These are phyloP conservation scores for Penicilliopsis zonata DNA, from an alignment of 495 filamentous ascomycete genomes.

Conservation along the genomic window DNA sequence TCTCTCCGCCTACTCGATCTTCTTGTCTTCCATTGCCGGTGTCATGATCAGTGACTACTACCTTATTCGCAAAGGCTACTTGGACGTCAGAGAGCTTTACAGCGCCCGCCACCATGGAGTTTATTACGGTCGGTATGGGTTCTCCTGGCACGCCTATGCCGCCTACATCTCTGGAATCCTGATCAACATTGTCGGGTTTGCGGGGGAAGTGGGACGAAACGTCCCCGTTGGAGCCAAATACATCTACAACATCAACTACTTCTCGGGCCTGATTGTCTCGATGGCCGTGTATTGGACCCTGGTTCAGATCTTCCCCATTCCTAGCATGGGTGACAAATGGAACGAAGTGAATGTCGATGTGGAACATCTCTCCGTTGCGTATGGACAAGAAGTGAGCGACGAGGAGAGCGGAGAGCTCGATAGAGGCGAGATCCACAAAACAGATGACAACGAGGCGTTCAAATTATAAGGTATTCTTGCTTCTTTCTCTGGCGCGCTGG, in stretches of 20 bases:
- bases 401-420: constrained; percentile 7
- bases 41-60: constrained; percentile 91
- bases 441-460: too few species aligned
- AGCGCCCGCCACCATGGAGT: constrained; percentile 50
- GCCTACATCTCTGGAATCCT: constrained; percentile 80
- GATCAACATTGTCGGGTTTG: constrained; percentile 90
- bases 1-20: constrained; percentile 89
- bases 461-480: too few species aligned
- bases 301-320: constrained; percentile 57
- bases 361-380: constrained; percentile 24
- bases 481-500: not conserved
- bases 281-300: constrained; percentile 54
- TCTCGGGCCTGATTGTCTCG: constrained; percentile 69
- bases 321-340: constrained; percentile 64
- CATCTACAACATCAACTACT: constrained; percentile 86
- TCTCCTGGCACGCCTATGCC: constrained; percentile 73
- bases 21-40: constrained; percentile 84
- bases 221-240: constrained; percentile 72
- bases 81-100: constrained; percentile 71
- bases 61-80: constrained; percentile 70
- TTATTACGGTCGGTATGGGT: constrained; percentile 63
- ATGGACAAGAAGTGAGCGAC: constrained; percentile 24
- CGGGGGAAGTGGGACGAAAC: constrained; percentile 60
- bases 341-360: constrained; percentile 64
- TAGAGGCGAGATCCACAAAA: not conserved